Evolutionary conservation across 768 basidiomycete genomes (phyloP), one percentile per base, ranked within the genome.

Genomic region (Leucocoprinus sp.): DNA sequence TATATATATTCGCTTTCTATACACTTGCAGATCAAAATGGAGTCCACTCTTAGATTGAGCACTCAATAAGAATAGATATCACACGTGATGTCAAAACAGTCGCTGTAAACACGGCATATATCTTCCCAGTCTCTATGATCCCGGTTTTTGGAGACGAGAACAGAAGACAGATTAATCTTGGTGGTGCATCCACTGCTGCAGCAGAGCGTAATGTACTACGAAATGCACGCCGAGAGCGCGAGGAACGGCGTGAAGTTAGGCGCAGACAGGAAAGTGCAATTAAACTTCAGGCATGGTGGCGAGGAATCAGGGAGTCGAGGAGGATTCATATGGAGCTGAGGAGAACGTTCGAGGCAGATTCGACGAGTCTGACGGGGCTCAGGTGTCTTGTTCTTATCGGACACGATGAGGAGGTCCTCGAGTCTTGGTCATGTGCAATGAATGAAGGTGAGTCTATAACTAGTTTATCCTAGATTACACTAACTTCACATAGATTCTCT

Each of bases 81-180:
- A n/a, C n/a, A n/a, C n/a, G n/a, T n/a, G n/a, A n/a, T n/a, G n/a
- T n/a, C n/a, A n/a, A n/a, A n/a, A n/a, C n/a, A n/a, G n/a, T n/a
- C n/a, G n/a, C n/a, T n/a, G n/a, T n/a, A n/a, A n/a, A n/a, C n/a
- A n/a, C n/a, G n/a, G n/a, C n/a, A n/a, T n/a, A n/a, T n/a, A n/a
- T n/a, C n/a, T n/a, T n/a, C n/a, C n/a, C n/a, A n/a, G n/a, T n/a
- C n/a, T n/a, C 38, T 37, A 62, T 62, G 61, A 39, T 60, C 28
- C 69, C 72, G 12, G 39, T 78, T 36, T 77, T 80, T 53, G 71
- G 68, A 28, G 67, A 70, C 54, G 73, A 80, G 42, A 63, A 65
- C 35, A 70, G 77, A 45, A 74, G 81, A 35, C 70, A 74, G 54
- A 90, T 90, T 52, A 89, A 90, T 58, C 72, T 90, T 15, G 88